phyloP scores from a whole-genome alignment of 1,284 basidiomycete species.

The Bjerkandera adusta region DNA sequence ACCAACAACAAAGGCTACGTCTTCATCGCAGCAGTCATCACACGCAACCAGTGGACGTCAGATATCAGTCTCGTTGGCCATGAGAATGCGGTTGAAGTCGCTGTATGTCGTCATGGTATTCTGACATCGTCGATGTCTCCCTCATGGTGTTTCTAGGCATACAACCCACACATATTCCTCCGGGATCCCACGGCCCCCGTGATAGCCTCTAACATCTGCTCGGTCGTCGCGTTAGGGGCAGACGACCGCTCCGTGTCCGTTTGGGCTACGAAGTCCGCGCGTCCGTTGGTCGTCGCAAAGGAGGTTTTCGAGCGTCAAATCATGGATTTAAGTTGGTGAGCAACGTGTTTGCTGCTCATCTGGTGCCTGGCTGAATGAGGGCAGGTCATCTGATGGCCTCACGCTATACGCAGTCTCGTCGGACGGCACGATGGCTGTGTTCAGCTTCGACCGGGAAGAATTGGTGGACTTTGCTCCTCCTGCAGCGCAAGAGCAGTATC shows the following conservation, averaged over 20 bases:
- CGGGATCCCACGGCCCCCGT: constrained; percentile 65
- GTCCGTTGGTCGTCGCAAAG: constrained; percentile 89
- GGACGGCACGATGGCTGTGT: constrained; percentile 90
- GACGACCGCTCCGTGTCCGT: constrained; percentile 88
- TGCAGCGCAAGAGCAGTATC: constrained; percentile 72
- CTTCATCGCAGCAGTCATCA: constrained; percentile 95
- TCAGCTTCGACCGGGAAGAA: constrained; percentile 79
- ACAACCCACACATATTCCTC: constrained; percentile 92
- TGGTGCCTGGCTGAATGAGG: background rate
- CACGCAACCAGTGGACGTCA: constrained; percentile 82
- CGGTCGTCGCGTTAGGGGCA: constrained; percentile 87
- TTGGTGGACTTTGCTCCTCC: constrained; percentile 81
- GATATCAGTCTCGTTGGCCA: constrained; percentile 96
- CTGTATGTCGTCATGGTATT: constrained; percentile 47
- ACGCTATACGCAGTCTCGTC: constrained; percentile 94
- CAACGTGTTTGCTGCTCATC: constrained; percentile 10
- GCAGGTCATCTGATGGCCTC: constrained; percentile 87
- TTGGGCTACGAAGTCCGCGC: constrained; percentile 89
- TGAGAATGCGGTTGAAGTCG: constrained; percentile 96
- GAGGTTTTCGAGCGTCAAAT: constrained; percentile 95
- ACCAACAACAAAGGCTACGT: constrained; percentile 95
- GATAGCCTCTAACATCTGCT: constrained; percentile 75
- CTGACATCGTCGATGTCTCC: constrained; percentile 16
- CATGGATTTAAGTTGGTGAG: constrained; percentile 93
- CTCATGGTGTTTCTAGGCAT: constrained; percentile 52